These are phyloP conservation scores for Hanseniaspora hatyaiensis DNA, from an alignment of 805 yeast species.

Conservation along the genomic window DNA sequence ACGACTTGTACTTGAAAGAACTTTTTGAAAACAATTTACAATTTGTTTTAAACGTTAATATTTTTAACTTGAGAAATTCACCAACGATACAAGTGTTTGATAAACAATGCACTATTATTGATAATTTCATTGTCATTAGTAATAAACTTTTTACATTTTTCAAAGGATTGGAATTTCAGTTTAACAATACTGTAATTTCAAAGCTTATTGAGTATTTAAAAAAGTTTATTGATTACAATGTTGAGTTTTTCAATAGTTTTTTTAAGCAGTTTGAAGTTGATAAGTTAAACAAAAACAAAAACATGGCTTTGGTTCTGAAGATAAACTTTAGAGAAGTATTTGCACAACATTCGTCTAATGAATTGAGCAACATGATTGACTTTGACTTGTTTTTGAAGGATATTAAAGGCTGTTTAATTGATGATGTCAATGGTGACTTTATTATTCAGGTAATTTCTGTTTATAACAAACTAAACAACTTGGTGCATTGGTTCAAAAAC, in stretches of 20 bases:
- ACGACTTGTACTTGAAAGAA: constrained; percentile 9
- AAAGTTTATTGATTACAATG: not conserved
- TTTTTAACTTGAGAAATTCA: not conserved
- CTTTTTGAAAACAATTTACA: not conserved
- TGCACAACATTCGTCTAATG: too few species aligned
- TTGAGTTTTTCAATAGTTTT: not conserved
- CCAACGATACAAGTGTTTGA: not conserved
- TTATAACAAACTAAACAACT: not conserved
- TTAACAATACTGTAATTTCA: not conserved
- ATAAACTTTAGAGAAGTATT: too few species aligned
- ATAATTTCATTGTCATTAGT: not conserved
- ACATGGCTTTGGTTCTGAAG: too few species aligned
- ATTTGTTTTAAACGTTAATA: not conserved
- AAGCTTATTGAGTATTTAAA: not conserved
- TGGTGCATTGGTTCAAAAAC: constrained; percentile 4
- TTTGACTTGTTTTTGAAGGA: not conserved
- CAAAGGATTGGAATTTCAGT: constrained; percentile 13
- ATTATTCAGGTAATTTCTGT: not conserved
- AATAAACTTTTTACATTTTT: constrained; percentile 3
- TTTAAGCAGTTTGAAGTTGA: constrained; percentile 10
- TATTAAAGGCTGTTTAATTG: not conserved
- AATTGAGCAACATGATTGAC: too few species aligned
- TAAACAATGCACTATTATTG: not conserved
- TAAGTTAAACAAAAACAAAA: too few species aligned
- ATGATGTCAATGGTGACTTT: not conserved